Percentiles rank a stretch among this genome's conserved stretches.
phyloP scores from a whole-genome alignment of 2,329 filamentous ascomycete genomes.

The Cladophialophora bantiana region DNA sequence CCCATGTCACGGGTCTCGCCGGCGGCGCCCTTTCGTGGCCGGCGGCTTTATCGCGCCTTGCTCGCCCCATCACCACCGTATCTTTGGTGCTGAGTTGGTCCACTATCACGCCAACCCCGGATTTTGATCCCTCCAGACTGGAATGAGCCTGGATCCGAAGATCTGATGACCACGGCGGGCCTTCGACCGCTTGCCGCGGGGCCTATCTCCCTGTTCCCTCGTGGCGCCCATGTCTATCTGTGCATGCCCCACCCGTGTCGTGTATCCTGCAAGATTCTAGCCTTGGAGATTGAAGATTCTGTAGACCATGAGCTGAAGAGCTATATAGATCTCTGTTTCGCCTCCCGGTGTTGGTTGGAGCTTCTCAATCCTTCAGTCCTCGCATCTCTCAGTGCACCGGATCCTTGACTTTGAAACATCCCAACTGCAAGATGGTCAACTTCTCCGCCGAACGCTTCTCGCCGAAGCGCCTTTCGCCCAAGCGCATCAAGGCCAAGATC shows the following conservation, averaged over 20 bases:
- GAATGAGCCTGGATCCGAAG: constrained; percentile 11
- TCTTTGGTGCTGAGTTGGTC: constrained; percentile 4
- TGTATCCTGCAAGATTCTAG: constrained; percentile 28
- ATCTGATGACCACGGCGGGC: constrained; percentile 27
- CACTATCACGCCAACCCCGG: constrained; percentile 15
- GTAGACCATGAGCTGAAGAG: constrained; percentile 16
- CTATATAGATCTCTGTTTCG: constrained; percentile 30
- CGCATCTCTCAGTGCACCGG: background rate
- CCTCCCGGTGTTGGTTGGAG: constrained; percentile 4
- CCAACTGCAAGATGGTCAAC: constrained; percentile 26
- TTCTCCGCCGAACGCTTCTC: constrained; percentile 33
- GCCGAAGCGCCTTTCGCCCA: constrained; percentile 41
- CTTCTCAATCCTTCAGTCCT: constrained; percentile 14
- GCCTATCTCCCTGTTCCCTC: constrained; percentile 32
- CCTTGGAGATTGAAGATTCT: constrained; percentile 11
- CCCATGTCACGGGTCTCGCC: constrained; percentile 13
- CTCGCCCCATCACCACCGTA: background rate
- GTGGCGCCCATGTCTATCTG: constrained; percentile 31
- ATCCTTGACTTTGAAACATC: background rate
- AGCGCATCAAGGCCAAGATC: constrained; percentile 47
- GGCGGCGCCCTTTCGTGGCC: constrained; percentile 13
- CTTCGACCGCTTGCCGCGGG: constrained; percentile 23
- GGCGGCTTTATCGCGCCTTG: constrained; percentile 13
- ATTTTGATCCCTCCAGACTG: constrained; percentile 16
- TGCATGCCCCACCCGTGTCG: constrained; percentile 23